Evolutionary conservation across 768 basidiomycete genomes (phyloP), one percentile per base, ranked within the genome.

Genomic region (Ramaria sp.): DNA sequence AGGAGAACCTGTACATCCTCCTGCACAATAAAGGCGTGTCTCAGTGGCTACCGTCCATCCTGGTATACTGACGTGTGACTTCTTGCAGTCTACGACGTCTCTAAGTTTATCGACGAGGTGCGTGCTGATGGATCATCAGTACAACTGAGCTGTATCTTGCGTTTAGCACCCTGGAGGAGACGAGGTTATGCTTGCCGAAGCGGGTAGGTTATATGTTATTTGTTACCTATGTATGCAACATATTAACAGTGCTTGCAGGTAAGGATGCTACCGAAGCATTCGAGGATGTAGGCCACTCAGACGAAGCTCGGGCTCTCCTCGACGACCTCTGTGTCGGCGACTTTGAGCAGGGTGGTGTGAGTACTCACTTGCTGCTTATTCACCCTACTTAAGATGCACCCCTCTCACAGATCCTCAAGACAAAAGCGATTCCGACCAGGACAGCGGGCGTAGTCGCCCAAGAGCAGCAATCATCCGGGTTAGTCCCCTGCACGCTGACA

Each of bases 231-330:
- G 19, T 24, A 27, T 49, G 58, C 42, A 37, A 37, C 20, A 33
- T 33, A 43, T 31, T 22, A 50, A 31, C 17, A 22, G 60, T 54
- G 63, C 42, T 47, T 46, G 54, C 71, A 94, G 92, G 89, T 64
- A 85, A 88, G 69, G 93, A 98, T 69, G 94, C 95, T 22, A 94
- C 95, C 34, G 96, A 97, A 78, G 92, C 96, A 6, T 99, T 99
- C 66, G 95, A 98, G 73, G 96, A 99, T 69, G 95, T 99, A 31
- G 96, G 96, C 31, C 96, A 98, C 79, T 97, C 94, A 0, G 95
- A 98, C 64, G 96, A 99, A 73, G 96, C 96, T 24, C 84, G 96
- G 53, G 86, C 77, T 12, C 78, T 94, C 58, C 78, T 98, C 53
- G 81, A 80, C 17, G 83, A 71, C 62, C 81, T 96, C 79, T 72